phyloP scores from a whole-genome alignment of 768 basidiomycete species.

The Crucibulum laeve region DNA sequence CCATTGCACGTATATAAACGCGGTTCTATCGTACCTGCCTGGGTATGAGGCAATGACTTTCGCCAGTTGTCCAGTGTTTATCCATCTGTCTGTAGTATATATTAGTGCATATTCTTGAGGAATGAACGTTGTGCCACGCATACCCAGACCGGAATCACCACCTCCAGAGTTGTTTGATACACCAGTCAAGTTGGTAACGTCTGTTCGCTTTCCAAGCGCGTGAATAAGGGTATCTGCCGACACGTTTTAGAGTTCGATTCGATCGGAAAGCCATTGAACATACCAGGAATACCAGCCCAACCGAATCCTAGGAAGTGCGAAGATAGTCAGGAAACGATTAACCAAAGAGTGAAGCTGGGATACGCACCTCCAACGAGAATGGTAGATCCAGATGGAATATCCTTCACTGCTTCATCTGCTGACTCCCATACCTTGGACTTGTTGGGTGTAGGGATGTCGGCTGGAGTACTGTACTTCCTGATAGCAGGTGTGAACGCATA shows the following conservation, averaged over 20 bases:
- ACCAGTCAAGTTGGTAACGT: constrained; percentile 72
- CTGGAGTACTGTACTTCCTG: constrained; percentile 29
- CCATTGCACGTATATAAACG: background rate
- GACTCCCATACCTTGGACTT: constrained; percentile 75
- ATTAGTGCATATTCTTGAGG: constrained; percentile 2
- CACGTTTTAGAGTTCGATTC: background rate
- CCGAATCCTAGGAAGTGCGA: constrained; percentile 65
- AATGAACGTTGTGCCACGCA: constrained; percentile 5
- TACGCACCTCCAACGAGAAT: constrained; percentile 77
- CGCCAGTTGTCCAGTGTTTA: constrained; percentile 70
- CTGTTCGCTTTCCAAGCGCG: constrained; percentile 70
- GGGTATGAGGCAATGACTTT: constrained; percentile 90
- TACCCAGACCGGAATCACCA: constrained; percentile 70
- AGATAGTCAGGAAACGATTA: background rate
- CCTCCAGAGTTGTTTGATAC: constrained; percentile 88
- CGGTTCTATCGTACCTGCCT: constrained; percentile 52
- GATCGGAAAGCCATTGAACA: constrained; percentile 7
- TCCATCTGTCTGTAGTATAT: constrained; percentile 53
- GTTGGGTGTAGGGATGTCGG: constrained; percentile 23
- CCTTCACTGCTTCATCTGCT: constrained; percentile 78
- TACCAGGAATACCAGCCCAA: constrained; percentile 83
- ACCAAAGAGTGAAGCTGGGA: background rate
- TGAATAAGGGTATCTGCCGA: constrained; percentile 74
- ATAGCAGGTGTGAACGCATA: constrained; percentile 11
- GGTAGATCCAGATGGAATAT: constrained; percentile 75